Conservation (phyloP, 441 rosid species). For the Erodium chrysanthum region DNA sequence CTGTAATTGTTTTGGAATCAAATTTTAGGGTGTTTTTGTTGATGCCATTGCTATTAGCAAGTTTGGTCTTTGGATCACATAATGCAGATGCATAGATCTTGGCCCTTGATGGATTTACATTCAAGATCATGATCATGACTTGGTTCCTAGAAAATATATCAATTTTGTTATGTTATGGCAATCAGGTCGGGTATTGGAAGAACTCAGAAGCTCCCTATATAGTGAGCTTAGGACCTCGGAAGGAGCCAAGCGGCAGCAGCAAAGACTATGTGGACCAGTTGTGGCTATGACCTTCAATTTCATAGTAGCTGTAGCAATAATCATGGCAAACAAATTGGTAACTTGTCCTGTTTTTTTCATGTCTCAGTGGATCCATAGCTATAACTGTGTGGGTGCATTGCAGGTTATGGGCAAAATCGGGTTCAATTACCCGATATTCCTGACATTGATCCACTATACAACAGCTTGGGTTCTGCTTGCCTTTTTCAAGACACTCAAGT, state of each 20-base stretch:
- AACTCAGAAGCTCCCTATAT: slow-evolving; percentile 24
- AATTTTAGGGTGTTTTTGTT: no score
- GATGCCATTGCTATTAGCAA: no score
- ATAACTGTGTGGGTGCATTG: no score
- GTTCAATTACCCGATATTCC: slow-evolving; percentile 24
- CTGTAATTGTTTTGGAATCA: no score
- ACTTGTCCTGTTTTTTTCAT: background rate
- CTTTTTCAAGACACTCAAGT: slow-evolving; percentile 19
- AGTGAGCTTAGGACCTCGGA: slow-evolving; percentile 25
- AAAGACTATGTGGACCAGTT: slow-evolving; percentile 24
- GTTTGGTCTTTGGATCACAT: no score
- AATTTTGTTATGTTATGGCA: background rate
- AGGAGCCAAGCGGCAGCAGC: slow-evolving; percentile 28
- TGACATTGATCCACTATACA: slow-evolving; percentile 23
- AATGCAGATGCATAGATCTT: no score
- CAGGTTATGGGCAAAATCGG: slow-evolving; percentile 26
- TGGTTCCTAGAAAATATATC: background rate
- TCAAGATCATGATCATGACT: no score
- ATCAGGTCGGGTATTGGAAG: slow-evolving; percentile 25
- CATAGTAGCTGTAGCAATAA: slow-evolving; percentile 23
- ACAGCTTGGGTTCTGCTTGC: slow-evolving; percentile 25
- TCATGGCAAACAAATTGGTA: slow-evolving; percentile 23
- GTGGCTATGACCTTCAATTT: slow-evolving; percentile 25
- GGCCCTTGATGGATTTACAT: no score
- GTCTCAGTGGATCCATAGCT: background rate